Evolutionary conservation across 2,329 filamentous ascomycete genomes (phyloP), one percentile per base, ranked within the genome.

Genomic region (Penicillium glabrum): DNA sequence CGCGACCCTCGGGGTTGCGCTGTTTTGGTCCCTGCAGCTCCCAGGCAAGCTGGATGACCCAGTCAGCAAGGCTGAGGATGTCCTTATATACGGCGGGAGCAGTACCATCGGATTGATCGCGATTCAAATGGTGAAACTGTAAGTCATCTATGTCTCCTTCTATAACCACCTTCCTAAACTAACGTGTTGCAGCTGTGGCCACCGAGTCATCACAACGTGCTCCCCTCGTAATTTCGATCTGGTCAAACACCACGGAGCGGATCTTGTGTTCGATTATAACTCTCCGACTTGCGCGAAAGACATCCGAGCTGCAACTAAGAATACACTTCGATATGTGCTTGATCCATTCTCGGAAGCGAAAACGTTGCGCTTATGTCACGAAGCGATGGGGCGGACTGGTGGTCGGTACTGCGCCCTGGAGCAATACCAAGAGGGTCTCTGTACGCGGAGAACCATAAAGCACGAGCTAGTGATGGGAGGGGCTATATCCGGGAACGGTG

Each of bases 231-330:
- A 73, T 53, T 70, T 70, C 45, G 68, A 71, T 4, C 57, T 75
- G 1, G 72, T 75, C 41, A 64, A 64, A 37, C 65, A 64, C 2
- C 68, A 74, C 27, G 74, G 74, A 4, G 74, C 74, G 1, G 69
- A 69, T 24, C 63, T 66, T 5, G 67, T 67, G 0, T 76, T 76
- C 35, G 73, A 76, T 52, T 76, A 76, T 47, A 67, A 67, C 21
- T 71, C 72, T 6, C 57, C 68, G 1, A 68, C 67, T 5, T 66
- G 69, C 26, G 70, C 64, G 1, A 57, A 64, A 5, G 66, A 73
- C 14, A 73, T 75, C 46, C 65, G 67, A 19, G 45, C 66, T 5
- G 68, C 61, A 21, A 72, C 70, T 8, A 65, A 75, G 29, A 73
- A 82, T 41, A 50, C 53, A 1, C 62, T 67, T 37, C 60, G 63